Evolutionary conservation across 2,329 filamentous ascomycete genomes (phyloP).

Genomic region (Bipolaris zeicola): DNA sequence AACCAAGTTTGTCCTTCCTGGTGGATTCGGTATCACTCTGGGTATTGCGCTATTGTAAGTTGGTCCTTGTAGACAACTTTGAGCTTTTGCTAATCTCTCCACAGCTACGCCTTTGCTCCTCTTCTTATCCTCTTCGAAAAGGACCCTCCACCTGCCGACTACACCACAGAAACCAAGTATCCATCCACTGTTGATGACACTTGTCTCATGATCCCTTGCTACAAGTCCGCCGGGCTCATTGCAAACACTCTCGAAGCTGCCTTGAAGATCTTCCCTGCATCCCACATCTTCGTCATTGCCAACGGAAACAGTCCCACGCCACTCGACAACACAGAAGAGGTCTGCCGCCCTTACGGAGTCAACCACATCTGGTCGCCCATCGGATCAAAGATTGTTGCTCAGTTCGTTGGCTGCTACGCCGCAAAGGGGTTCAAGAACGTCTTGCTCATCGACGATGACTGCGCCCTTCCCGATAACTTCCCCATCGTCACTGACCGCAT

Average conservation of each 20-base stretch:
- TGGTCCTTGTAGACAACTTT: constrained; percentile 1
- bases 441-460: constrained; percentile 25
- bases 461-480: constrained; percentile 20
- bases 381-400: constrained; percentile 22
- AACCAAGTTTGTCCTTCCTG: constrained; percentile 49
- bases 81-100: constrained; percentile 7
- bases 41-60: constrained; percentile 18
- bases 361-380: constrained; percentile 23
- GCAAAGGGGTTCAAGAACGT: constrained; percentile 23
- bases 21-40: constrained; percentile 51
- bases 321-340: constrained; percentile 24
- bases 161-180: constrained; percentile 29
- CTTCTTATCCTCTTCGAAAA: constrained; percentile 44
- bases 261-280: constrained; percentile 22
- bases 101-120: constrained; percentile 33
- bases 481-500: constrained; percentile 22
- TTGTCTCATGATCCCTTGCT: constrained; percentile 21
- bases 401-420: constrained; percentile 22
- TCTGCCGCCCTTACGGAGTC: constrained; percentile 21
- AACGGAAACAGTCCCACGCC: constrained; percentile 23
- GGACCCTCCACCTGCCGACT: constrained; percentile 32
- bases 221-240: constrained; percentile 21
- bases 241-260: constrained; percentile 20
- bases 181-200: constrained; percentile 37
- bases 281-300: constrained; percentile 23